Percentiles rank a stretch among this genome's conserved stretches.
These are phyloP conservation scores for Mycena haematopus DNA, from an alignment of 768 basidiomycete genomes.

Conservation along the genomic window DNA sequence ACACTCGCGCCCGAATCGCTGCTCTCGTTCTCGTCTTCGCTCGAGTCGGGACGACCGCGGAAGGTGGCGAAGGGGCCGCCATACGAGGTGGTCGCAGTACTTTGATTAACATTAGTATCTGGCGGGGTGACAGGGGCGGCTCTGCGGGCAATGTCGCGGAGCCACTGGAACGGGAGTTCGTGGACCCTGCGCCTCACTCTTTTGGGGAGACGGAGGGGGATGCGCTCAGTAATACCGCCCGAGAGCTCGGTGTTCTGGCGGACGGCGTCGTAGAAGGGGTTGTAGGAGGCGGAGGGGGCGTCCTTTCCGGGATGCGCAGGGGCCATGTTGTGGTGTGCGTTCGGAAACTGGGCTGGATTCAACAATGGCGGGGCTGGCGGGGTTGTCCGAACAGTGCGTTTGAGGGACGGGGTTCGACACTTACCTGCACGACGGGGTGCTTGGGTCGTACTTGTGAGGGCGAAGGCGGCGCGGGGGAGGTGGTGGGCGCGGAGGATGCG, in stretches of 20 bases:
- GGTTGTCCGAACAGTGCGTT: background rate
- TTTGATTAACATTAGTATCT: background rate
- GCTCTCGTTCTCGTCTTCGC: slow-evolving; percentile 45
- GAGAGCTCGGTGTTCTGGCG: slow-evolving; percentile 87
- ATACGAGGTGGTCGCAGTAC: no score
- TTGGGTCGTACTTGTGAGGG: slow-evolving; percentile 50
- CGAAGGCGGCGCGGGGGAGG: slow-evolving; percentile 71
- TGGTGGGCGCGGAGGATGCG: slow-evolving; percentile 58
- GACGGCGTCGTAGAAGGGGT: slow-evolving; percentile 96
- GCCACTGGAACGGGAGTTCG: slow-evolving; percentile 83
- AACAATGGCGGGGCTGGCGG: slow-evolving; percentile 18
- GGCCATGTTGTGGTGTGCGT: background rate
- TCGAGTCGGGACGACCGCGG: slow-evolving; percentile 35
- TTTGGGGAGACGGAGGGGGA: slow-evolving; percentile 66
- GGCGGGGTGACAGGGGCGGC: slow-evolving; percentile 40
- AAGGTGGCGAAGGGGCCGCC: background rate
- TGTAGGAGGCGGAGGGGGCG: slow-evolving; percentile 49
- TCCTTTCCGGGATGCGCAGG: background rate
- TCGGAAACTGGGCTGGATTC: background rate
- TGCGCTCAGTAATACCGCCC: slow-evolving; percentile 77
- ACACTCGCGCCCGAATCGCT: slow-evolving; percentile 23
- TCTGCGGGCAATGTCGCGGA: slow-evolving; percentile 71
- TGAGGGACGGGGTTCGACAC: slow-evolving; percentile 23
- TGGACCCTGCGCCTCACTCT: slow-evolving; percentile 62
- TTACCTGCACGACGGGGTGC: slow-evolving; percentile 35